These are phyloP conservation scores for Chloropicon primus DNA, from an alignment of 139 green algal species.

Conservation along the genomic window DNA sequence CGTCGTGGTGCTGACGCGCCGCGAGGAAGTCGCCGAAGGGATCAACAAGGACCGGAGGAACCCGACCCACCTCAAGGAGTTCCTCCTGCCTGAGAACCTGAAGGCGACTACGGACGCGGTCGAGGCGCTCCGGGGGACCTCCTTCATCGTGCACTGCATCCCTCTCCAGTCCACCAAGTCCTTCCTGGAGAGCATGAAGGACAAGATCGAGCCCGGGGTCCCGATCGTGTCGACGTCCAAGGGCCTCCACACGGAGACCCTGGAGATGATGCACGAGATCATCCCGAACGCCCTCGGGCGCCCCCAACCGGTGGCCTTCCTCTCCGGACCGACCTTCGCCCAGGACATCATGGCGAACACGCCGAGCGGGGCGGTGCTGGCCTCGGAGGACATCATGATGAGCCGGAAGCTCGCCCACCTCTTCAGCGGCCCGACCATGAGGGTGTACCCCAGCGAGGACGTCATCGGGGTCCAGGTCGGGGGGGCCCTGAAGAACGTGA, in stretches of 20 bases:
- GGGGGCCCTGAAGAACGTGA: constrained; percentile 21
- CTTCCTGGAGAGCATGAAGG: constrained; percentile 3
- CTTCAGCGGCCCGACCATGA: not conserved
- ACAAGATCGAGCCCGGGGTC: not conserved
- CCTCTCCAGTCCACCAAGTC: constrained; percentile 4
- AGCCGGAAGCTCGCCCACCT: not conserved
- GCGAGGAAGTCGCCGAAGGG: not conserved
- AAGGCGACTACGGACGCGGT: not conserved
- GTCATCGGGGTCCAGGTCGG: constrained; percentile 16
- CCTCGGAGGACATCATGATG: constrained; percentile 4
- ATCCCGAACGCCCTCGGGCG: not conserved
- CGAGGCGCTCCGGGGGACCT: not conserved
- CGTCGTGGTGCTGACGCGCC: constrained; percentile 8
- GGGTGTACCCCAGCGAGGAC: constrained; percentile 14
- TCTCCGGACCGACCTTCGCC: constrained; percentile 14
- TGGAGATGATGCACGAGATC: constrained; percentile 14
- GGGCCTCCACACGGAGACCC: constrained; percentile 10
- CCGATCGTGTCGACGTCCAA: constrained; percentile 12
- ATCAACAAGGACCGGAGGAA: constrained; percentile 10
- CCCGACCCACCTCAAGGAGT: constrained; percentile 10
- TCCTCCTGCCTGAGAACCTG: not conserved
- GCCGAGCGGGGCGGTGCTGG: constrained; percentile 8
- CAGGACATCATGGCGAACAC: constrained; percentile 7
- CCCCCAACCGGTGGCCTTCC: constrained; percentile 7
- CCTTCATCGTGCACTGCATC: constrained; percentile 20